Percentiles rank a stretch among this genome's conserved stretches.
phyloP scores from a whole-genome alignment of 2,329 filamentous ascomycete genomes.

The Claviceps fusiformis region DNA sequence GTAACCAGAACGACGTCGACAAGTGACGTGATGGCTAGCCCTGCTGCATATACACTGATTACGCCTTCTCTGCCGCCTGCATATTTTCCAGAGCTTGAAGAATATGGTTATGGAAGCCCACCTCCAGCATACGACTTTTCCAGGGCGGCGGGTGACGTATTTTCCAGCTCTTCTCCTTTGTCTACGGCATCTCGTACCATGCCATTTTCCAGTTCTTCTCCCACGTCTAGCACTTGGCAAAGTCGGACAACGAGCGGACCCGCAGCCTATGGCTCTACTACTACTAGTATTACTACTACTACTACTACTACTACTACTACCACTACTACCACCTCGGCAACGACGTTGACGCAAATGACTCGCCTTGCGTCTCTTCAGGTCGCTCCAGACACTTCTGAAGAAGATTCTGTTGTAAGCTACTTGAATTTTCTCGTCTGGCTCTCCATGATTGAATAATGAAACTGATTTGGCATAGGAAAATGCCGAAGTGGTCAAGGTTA shows the following conservation, averaged over 20 bases:
- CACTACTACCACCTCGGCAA: neutral
- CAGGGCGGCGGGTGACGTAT: neutral
- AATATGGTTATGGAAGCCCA: constrained; percentile 5
- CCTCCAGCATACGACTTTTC: constrained; percentile 3
- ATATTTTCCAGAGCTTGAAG: constrained; percentile 5
- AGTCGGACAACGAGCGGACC: neutral
- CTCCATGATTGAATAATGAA: neutral
- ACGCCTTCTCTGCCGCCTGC: constrained; percentile 4
- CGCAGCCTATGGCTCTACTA: constrained; percentile 1
- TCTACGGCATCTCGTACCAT: neutral
- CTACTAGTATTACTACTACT: too few species aligned
- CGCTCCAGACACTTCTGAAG: neutral
- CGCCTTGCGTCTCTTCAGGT: neutral
- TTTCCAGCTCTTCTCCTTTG: neutral
- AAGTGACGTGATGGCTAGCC: neutral
- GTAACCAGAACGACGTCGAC: neutral
- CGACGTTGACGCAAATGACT: neutral
- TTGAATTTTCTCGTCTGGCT: neutral
- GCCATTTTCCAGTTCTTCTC: neutral
- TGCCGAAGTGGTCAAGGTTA: constrained; percentile 7
- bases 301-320: too few species aligned
- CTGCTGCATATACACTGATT: constrained; percentile 3
- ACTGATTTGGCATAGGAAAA: neutral
- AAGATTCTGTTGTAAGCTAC: neutral
- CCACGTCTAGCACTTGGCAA: neutral